Conservation (phyloP, 106 monocot species). For the Dioscorea alata region DNA sequence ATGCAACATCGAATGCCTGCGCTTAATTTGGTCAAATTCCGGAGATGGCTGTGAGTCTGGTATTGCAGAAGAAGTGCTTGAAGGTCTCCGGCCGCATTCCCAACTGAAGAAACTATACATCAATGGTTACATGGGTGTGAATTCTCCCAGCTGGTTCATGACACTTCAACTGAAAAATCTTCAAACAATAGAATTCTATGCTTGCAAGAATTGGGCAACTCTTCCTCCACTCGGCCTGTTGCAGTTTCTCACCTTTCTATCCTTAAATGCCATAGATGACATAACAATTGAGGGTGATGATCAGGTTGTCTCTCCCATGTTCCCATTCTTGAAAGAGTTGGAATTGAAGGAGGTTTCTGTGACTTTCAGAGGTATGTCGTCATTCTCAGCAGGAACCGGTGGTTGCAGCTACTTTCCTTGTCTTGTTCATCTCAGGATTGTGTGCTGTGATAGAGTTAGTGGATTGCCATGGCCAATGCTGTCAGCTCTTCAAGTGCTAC, state of each 20-base stretch:
- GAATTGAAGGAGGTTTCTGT: neutral
- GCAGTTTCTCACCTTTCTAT: neutral
- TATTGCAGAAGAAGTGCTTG: constrained; percentile 4
- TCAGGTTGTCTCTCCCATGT: neutral
- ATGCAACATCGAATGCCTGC: neutral
- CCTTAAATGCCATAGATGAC: neutral
- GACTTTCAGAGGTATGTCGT: neutral
- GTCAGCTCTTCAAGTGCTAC: no score
- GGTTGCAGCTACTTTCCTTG: neutral
- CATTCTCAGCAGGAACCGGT: no score
- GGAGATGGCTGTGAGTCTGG: neutral
- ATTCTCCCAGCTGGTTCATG: neutral
- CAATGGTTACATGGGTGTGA: neutral
- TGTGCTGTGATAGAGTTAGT: no score
- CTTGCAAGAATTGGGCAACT: neutral
- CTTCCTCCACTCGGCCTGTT: constrained; percentile 4
- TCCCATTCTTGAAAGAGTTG: neutral
- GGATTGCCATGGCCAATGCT: no score
- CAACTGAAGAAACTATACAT: neutral
- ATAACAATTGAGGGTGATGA: neutral
- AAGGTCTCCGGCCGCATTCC: neutral
- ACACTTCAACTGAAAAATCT: neutral
- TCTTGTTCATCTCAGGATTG: neutral
- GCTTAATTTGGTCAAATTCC: neutral
- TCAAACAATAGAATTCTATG: neutral